phyloP scores from a whole-genome alignment of 441 rosid species.

The Aleurites moluccanus region DNA sequence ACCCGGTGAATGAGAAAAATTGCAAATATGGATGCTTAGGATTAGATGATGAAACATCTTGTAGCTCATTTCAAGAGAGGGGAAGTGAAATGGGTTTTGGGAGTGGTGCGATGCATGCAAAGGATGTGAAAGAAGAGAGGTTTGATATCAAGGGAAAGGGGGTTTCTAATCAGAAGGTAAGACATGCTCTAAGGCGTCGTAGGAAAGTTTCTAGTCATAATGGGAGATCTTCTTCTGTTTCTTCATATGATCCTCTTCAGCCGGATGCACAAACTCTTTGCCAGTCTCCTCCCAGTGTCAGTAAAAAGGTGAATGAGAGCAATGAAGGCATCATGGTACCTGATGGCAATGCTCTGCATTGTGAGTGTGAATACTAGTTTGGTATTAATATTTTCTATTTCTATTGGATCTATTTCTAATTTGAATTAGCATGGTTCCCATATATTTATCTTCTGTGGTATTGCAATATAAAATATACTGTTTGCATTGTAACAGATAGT shows the following conservation, averaged over 20 bases:
- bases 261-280: conserved; percentile 26
- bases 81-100: conserved; percentile 28
- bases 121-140: conserved; percentile 29
- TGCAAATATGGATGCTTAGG: conserved; percentile 18
- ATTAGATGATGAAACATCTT: conserved; percentile 36
- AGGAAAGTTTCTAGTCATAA: conserved; percentile 25
- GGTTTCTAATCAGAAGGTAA: conserved; percentile 30
- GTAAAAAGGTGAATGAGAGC: conserved; percentile 30
- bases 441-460: not conserved
- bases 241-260: conserved; percentile 40
- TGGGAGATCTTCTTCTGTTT: conserved; percentile 33
- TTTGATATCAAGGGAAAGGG: conserved; percentile 37
- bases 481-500: not conserved
- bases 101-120: conserved; percentile 15
- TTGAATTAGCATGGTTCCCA: not conserved
- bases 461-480: not conserved
- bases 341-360: conserved; percentile 28
- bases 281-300: conserved; percentile 32
- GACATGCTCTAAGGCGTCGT: conserved; percentile 41
- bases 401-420: conserved; percentile 3
- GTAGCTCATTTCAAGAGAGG: conserved; percentile 25
- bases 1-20: conserved; percentile 19
- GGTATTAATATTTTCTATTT: not conserved
- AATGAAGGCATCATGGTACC: conserved; percentile 29
- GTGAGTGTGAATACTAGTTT: conserved; percentile 21